phyloP scores from a whole-genome alignment of 1,284 basidiomycete species.

The Ceratobasidium sp. region DNA sequence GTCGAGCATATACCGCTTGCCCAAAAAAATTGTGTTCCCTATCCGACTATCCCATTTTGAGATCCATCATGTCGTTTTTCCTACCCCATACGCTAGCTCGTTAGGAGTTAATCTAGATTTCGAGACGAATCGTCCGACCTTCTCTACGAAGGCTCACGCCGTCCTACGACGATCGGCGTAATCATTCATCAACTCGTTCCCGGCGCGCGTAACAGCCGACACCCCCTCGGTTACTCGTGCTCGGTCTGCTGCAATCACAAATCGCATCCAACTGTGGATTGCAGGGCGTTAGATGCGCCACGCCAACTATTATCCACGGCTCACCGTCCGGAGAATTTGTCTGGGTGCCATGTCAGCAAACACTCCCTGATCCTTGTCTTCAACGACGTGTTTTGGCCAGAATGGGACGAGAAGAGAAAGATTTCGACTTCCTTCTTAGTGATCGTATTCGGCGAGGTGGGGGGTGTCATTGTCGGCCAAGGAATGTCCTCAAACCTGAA shows the following conservation, averaged over 20 bases:
- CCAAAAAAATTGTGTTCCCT: too few species aligned
- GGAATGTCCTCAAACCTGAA: constrained; percentile 42
- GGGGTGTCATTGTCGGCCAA: constrained; percentile 30
- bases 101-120: too few species aligned
- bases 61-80: too few species aligned
- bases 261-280: constrained; percentile 12
- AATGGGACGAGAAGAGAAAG: constrained; percentile 8
- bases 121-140: too few species aligned
- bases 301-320: not conserved
- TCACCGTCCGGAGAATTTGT: constrained; percentile 38
- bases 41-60: too few species aligned
- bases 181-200: constrained; percentile 21
- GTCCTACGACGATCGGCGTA: constrained; percentile 4
- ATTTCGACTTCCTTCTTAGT: constrained; percentile 30
- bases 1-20: too few species aligned
- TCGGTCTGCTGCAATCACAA: constrained; percentile 19
- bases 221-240: constrained; percentile 17
- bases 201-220: constrained; percentile 26
- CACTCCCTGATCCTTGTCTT: constrained; percentile 30
- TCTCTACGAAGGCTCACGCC: too few species aligned
- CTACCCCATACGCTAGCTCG: too few species aligned
- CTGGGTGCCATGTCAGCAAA: constrained; percentile 40
- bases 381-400: constrained; percentile 3
- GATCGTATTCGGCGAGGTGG: constrained; percentile 24
- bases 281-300: too few species aligned